Evolutionary conservation across 176 grass and related monocot species (phyloP), one percentile per base, ranked within the genome.

Genomic region (Oryza nivara): DNA sequence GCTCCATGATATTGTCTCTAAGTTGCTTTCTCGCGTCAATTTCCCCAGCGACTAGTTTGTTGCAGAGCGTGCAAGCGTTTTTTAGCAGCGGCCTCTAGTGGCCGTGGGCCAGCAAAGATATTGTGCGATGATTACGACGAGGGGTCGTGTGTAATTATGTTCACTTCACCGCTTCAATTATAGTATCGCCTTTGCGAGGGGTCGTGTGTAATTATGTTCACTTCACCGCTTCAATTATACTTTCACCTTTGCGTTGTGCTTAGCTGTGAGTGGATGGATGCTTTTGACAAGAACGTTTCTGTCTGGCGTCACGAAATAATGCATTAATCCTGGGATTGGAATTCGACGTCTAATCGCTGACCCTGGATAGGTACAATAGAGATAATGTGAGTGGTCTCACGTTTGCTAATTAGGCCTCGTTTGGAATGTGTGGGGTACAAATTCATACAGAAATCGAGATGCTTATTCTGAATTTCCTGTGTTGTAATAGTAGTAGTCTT

Each of bases 21-120:
- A 1, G 74, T 76, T 86, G 23, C 25, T 77, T 75, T 81, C 70
- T n/a, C 30, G 45, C 5, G 13, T 6, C 44, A 30, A 32, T 45
- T 9, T 19, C 48, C 40, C 58, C 56, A 48, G 58, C 45, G 48
- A 88, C 34, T 54, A 35, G 51, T 35, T 51, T 54, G 67, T 78
- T 19, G 44, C 10, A 3, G 56, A 1, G 75, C 2, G 15, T 44
- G 3, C 49, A 52, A 17, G 49, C 6, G 19, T 58, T 58, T 58
- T 58, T 58, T 15, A 26, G 40, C 9, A 72, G 36, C 11, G 7
- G 40, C 9, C 10, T 25, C 45, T 67, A 0, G 56, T 82, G 73
- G 44, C 3, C 17, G 70, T 64, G 49, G 71, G 26, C 43, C 78
- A 56, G 6, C 72, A 38, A 71, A 71, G 67, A 67, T 76, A 41